Evolutionary conservation across 1,284 basidiomycete species (phyloP), one percentile per base, ranked within the genome.

Genomic region (Irpex lacteus): DNA sequence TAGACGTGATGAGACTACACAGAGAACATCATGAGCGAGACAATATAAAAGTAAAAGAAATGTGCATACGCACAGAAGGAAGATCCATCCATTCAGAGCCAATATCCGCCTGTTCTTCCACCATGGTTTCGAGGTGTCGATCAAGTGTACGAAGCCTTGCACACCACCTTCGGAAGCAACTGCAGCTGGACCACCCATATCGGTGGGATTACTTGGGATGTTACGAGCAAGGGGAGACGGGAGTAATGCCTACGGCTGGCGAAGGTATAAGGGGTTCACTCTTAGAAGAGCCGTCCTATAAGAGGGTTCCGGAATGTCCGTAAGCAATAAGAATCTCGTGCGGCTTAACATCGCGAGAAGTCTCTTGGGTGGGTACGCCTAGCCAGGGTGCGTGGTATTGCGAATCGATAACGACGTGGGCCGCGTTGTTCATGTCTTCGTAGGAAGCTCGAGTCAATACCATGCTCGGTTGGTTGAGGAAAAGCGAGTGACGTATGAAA

Each of bases 1-100:
- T 87, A 2, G 88, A 89, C 5, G 88, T 89, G 70, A 90, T 89
- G 57, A 90, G 82, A 54, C 87, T 88, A 63, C 6, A 55, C 54
- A 60, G 8, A 11, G 21, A 54, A 19, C 32, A 26, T 1, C 49
- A 15, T 59, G 5, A 53, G 47, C 34, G 34, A 11, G 13, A 49
- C 15, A 13, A 34, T 32, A 11, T 37, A 15, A 32, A 56, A 11
- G 32, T 5, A 60, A 11, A 34, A 53, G n/a, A 32, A 6, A n/a
- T 9, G 2, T 36, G 15, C 13, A 57, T 19, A 59, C 18, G 15
- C 52, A 37, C 86, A 90, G 76, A 47, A 90, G 77, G 49, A 84
- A 69, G 64, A 90, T 87, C 86, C 88, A 90, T 19, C 77, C 78
- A 70, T 90, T 86, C 67, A 90, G 81, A 59, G 72, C 67, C 62